Evolutionary conservation across 495 filamentous ascomycete species (phyloP).

Genomic region (Glonium stellatum): DNA sequence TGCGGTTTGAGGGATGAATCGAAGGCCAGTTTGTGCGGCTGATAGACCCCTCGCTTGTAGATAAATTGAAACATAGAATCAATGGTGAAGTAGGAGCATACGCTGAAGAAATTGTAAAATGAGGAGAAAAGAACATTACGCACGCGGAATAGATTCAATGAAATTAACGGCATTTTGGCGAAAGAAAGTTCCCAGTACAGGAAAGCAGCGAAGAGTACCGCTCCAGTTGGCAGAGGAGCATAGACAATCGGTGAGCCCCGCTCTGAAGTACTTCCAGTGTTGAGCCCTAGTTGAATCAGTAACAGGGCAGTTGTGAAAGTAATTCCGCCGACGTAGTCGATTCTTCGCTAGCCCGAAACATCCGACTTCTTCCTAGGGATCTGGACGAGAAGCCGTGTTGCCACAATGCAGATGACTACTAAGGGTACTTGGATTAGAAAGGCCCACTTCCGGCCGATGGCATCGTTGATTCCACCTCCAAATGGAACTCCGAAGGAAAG

Average conservation of each 20-base stretch:
- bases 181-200: neutral
- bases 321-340: neutral
- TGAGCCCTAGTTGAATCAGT: neutral
- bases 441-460: slow-evolving; percentile 14
- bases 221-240: neutral
- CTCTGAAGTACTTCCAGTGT: neutral
- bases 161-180: neutral
- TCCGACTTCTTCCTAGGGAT: neutral
- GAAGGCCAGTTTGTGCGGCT: neutral
- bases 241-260: neutral
- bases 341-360: neutral
- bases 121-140: neutral
- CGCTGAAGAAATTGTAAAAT: neutral
- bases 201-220: neutral
- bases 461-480: slow-evolving; percentile 11
- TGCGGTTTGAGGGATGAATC: neutral
- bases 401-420: neutral
- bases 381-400: neutral
- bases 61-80: neutral
- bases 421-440: slow-evolving; percentile 24
- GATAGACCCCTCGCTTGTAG: neutral
- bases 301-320: neutral
- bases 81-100: neutral
- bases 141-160: neutral
- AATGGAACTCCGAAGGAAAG: slow-evolving; percentile 10